Evolutionary conservation across 495 filamentous ascomycete genomes (phyloP).

Genomic region (Aspergillus carlsbadensis): DNA sequence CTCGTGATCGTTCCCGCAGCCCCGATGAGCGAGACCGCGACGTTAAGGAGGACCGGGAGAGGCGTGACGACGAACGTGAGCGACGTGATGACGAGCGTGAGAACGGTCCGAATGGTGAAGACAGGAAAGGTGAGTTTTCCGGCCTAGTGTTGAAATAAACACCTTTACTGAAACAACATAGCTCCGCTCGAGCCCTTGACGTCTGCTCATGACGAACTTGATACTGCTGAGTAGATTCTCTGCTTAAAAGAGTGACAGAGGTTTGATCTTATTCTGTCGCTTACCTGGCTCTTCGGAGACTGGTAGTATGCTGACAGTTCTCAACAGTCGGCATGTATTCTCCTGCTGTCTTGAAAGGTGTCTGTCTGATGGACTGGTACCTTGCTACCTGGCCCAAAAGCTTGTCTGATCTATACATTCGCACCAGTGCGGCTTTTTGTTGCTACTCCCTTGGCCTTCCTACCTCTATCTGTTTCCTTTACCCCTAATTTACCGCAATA

Average conservation of each 20-base stretch:
- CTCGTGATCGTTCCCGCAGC: conserved; percentile 74
- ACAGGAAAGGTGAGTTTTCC: conserved; percentile 75
- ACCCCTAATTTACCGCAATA: neutral
- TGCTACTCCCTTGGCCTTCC: neutral
- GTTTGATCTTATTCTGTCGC: neutral
- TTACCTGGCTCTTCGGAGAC: neutral
- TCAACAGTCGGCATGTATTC: neutral
- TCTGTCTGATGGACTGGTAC: neutral
- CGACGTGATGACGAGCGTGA: conserved; percentile 52
- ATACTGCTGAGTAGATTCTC: conserved; percentile 82
- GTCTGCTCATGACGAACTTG: conserved; percentile 91
- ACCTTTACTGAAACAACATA: conserved; percentile 15
- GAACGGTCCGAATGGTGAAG: conserved; percentile 55
- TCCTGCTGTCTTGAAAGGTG: neutral
- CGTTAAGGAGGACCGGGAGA: conserved; percentile 63
- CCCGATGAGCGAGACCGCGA: conserved; percentile 65
- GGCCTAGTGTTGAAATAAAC: neutral
- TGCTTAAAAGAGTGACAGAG: conserved; percentile 7
- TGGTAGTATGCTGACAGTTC: neutral
- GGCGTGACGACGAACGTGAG: conserved; percentile 70
- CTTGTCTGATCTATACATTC: conserved; percentile 1
- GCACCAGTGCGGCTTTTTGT: neutral
- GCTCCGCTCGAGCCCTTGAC: conserved; percentile 70
- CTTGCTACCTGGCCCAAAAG: neutral
- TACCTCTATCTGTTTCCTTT: neutral